Percentiles rank a stretch among this genome's conserved stretches.
phyloP scores from a whole-genome alignment of 2,329 filamentous ascomycete species.

The Cercospora beticola region DNA sequence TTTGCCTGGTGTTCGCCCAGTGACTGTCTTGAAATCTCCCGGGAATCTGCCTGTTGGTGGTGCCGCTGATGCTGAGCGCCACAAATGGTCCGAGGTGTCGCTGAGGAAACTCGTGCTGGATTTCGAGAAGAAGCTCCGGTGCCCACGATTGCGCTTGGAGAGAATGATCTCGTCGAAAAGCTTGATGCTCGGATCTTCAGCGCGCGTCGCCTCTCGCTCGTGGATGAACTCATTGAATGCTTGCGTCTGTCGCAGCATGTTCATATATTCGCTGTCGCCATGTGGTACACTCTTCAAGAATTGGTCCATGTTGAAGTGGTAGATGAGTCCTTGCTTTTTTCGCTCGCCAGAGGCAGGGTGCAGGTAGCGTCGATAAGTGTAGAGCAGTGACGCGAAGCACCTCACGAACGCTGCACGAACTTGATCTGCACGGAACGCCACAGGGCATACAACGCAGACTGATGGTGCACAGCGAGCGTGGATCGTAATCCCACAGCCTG shows the following conservation, averaged over 20 bases:
- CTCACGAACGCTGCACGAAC: slow-evolving; percentile 67
- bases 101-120: slow-evolving; percentile 63
- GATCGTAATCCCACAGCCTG: slow-evolving; percentile 57
- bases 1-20: slow-evolving; percentile 70
- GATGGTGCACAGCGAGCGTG: slow-evolving; percentile 61
- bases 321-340: slow-evolving; percentile 62
- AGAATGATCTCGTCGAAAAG: slow-evolving; percentile 84
- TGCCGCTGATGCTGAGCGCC: slow-evolving; percentile 64
- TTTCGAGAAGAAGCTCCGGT: slow-evolving; percentile 64
- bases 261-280: slow-evolving; percentile 64
- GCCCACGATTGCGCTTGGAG: slow-evolving; percentile 70
- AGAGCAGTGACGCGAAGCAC: slow-evolving; percentile 67
- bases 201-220: slow-evolving; percentile 65
- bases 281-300: slow-evolving; percentile 64
- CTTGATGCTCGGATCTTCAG: slow-evolving; percentile 65
- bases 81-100: slow-evolving; percentile 75
- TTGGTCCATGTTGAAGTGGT: slow-evolving; percentile 66
- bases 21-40: slow-evolving; percentile 58
- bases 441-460: slow-evolving; percentile 65
- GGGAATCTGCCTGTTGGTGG: slow-evolving; percentile 56
- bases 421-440: slow-evolving; percentile 64
- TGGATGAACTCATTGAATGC: slow-evolving; percentile 71
- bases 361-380: slow-evolving; percentile 66
- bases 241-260: slow-evolving; percentile 64
- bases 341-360: slow-evolving; percentile 59